A percentile compares a stretch with the other conserved stretches of the same genome.
Conservation (phyloP, 192 early-diverging fungal genomes). For the Allomyces macrogynus region DNA sequence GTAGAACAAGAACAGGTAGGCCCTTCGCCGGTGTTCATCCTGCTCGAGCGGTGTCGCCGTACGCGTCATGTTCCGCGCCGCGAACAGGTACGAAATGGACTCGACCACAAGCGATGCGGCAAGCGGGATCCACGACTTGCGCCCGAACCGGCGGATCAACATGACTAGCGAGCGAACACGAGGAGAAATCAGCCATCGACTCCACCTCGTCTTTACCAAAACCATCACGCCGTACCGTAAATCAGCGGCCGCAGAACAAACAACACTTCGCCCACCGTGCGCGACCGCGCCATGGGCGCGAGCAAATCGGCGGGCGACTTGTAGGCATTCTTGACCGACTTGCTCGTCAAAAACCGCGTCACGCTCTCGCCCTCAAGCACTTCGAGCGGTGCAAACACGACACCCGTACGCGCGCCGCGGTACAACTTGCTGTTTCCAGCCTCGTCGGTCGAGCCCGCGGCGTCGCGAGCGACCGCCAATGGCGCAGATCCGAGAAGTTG, state of each 20-base stretch:
- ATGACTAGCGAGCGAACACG: constrained; percentile 30
- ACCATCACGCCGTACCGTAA: constrained; percentile 36
- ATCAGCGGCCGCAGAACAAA: constrained; percentile 69
- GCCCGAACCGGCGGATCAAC: constrained; percentile 50
- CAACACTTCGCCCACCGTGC: constrained; percentile 47
- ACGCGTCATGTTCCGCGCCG: neutral
- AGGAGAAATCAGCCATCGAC: no score
- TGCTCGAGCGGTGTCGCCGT: constrained; percentile 46
- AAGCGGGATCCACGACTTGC: constrained; percentile 64
- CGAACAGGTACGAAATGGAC: constrained; percentile 12
- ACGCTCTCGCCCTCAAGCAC: no score
- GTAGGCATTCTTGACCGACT: constrained; percentile 34
- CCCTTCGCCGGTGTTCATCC: constrained; percentile 50
- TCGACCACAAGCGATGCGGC: constrained; percentile 59
- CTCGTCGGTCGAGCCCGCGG: neutral
- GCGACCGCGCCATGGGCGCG: constrained; percentile 22
- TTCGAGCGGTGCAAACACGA: constrained; percentile 18
- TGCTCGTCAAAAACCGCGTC: constrained; percentile 8
- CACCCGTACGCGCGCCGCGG: constrained; percentile 23
- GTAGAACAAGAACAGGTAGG: constrained; percentile 58
- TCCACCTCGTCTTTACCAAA: no score
- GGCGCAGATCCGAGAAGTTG: constrained; percentile 7
- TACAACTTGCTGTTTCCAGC: constrained; percentile 16
- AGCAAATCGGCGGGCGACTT: constrained; percentile 50
- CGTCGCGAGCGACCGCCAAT: neutral